Conservation (phyloP, 2,329 filamentous ascomycete genomes). For the Mycosphaerella sp. region DNA sequence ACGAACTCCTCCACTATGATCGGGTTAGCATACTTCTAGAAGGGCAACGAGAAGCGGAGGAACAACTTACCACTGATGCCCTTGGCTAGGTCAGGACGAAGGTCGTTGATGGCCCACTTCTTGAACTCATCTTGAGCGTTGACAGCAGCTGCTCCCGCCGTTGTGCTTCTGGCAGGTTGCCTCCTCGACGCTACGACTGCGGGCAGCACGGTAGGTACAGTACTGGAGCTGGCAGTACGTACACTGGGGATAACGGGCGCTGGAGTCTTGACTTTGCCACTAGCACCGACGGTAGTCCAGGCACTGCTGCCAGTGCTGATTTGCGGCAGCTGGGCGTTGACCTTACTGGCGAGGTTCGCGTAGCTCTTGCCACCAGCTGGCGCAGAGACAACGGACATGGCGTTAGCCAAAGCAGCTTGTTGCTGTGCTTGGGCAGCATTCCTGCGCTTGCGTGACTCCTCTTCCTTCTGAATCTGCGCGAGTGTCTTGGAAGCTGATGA, state of each 20-base stretch:
- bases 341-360: constrained; percentile 86
- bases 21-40: constrained; percentile 31
- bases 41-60: background rate
- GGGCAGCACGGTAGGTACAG: constrained; percentile 30
- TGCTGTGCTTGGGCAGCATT: constrained; percentile 46
- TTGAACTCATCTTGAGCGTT: constrained; percentile 84
- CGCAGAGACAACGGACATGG: constrained; percentile 39
- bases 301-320: constrained; percentile 51
- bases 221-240: constrained; percentile 43
- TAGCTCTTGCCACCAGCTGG: constrained; percentile 71
- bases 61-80: constrained; percentile 56
- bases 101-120: constrained; percentile 80
- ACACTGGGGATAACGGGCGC: constrained; percentile 43
- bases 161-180: constrained; percentile 48
- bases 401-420: constrained; percentile 38
- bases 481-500: constrained; percentile 71
- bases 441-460: constrained; percentile 81
- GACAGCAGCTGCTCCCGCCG: constrained; percentile 45
- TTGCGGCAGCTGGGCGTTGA: constrained; percentile 37
- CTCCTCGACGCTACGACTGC: constrained; percentile 34
- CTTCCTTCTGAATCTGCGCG: constrained; percentile 93
- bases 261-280: constrained; percentile 81
- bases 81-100: constrained; percentile 65
- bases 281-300: constrained; percentile 93
- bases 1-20: constrained; percentile 71